Evolutionary conservation across 805 yeast genomes (phyloP), one percentile per base, ranked within the genome.

Genomic region (Sugiyamaella boreocaroliniensis): DNA sequence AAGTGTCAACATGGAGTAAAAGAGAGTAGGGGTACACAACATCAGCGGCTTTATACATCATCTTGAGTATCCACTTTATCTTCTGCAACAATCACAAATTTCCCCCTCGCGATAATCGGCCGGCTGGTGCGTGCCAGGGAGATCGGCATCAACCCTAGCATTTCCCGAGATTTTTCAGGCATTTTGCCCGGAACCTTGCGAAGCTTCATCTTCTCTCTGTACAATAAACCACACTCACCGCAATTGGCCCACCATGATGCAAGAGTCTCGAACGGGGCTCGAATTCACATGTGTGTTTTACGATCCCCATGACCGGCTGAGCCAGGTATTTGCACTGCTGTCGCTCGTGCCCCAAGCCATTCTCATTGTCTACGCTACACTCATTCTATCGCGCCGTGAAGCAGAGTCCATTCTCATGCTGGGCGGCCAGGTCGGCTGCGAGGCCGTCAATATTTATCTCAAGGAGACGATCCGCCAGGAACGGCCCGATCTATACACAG

Each of bases 221-320:
- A 6, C n/a, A n/a, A n/a, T 22, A 3, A 4, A 22, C 26, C 26
- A 22, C 26, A 22, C n/a, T 22, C 26, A 22, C 26, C 26, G 26
- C 26, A 22, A 22, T 22, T 22, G 26, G 26, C 26, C 26, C 26
- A 6, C 26, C 26, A 22, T 22, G 26, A 5, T 32, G 37, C n/a
- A 32, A 14, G 37, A 10, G n/a, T 32, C 37, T 32, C 37, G 37
- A 32, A 32, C n/a, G n/a, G 37, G 37, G n/a, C 85, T 89, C 64
- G 96, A 89, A 64, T 89, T 87, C 63, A 89, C 97, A 0, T 85
- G 85, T 63, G 86, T 92, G 16, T 71, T 87, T 19, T 92, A 89
- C 63, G 83, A 85, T 58, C 84, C 89, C 6, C 66, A 70, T 11
- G 93, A 84, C 62, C 58, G 71, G 5, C 47, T 86, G 9, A 82